Conservation (phyloP, 1,139 yeast species). For the Geotrichum aggregatum region DNA sequence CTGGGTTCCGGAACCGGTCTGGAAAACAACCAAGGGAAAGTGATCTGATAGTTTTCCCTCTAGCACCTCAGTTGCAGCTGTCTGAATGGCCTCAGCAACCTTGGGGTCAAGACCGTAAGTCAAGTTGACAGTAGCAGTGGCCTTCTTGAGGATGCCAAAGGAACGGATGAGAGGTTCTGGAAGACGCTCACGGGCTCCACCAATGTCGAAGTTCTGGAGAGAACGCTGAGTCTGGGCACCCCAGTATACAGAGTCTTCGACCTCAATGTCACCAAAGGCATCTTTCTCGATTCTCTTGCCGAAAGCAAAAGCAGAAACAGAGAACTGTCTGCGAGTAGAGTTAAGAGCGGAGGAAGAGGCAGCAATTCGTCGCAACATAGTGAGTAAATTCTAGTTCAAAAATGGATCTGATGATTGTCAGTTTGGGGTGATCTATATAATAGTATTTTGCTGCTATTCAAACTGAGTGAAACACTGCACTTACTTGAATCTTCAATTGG, state of each 20-base stretch:
- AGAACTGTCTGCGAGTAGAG: conserved; percentile 16
- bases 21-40: conserved; percentile 97
- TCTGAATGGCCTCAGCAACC: conserved; percentile 76
- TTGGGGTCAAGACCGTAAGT: conserved; percentile 83
- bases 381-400: conserved; percentile 1
- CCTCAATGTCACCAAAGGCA: conserved; percentile 95
- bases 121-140: conserved; percentile 89
- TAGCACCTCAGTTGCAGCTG: conserved; percentile 92
- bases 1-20: conserved; percentile 98
- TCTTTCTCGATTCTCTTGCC: conserved; percentile 69
- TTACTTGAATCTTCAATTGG: conserved; percentile 7
- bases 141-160: conserved; percentile 89
- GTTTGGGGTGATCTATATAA: neutral
- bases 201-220: conserved; percentile 87
- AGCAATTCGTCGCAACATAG: conserved; percentile 12
- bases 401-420: neutral
- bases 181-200: conserved; percentile 85
- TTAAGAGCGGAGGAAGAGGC: conserved; percentile 1
- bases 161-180: conserved; percentile 89
- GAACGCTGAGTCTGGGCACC: conserved; percentile 96
- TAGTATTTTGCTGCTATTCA: neutral
- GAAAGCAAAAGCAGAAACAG: conserved; percentile 10
- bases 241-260: conserved; percentile 81
- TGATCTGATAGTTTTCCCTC: conserved; percentile 89
- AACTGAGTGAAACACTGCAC: neutral